Evolutionary conservation across 306 rosid species (phyloP).

Genomic region (Prunus padus): DNA sequence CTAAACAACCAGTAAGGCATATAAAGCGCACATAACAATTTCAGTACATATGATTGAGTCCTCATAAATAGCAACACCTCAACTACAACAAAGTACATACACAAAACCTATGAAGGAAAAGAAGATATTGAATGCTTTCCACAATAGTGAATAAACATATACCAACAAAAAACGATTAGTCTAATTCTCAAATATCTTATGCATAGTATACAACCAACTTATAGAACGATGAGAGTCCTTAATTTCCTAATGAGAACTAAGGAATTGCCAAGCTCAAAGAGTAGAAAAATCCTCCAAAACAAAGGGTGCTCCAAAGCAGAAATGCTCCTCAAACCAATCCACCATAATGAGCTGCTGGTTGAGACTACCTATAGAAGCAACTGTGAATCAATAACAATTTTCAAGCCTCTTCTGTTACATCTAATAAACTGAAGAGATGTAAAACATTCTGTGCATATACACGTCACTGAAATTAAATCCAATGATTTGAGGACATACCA

Average conservation of each 20-base stretch:
- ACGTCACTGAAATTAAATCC: conserved; percentile 32
- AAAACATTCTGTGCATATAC: conserved; percentile 17
- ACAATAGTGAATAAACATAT: conserved; percentile 4
- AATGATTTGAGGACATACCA: conserved; percentile 44
- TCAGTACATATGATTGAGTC: background rate
- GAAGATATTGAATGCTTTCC: background rate
- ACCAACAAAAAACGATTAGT: background rate
- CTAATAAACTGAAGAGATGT: conserved; percentile 21
- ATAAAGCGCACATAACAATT: conserved; percentile 1
- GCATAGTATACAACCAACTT: conserved; percentile 26
- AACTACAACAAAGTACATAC: background rate
- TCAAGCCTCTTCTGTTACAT: conserved; percentile 28
- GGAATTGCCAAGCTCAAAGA: conserved; percentile 25
- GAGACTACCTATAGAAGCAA: conserved; percentile 43
- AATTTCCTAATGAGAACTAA: conserved; percentile 25
- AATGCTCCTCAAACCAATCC: conserved; percentile 39
- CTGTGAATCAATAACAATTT: conserved; percentile 30
- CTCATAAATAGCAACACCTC: background rate
- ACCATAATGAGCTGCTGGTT: conserved; percentile 26
- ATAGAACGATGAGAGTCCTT: conserved; percentile 23
- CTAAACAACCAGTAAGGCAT: background rate
- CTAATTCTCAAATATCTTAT: conserved; percentile 4
- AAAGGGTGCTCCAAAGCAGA: conserved; percentile 28
- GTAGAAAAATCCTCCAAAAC: conserved; percentile 34
- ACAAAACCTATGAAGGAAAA: background rate